phyloP scores from a whole-genome alignment of 2,329 filamentous ascomycete species.

The Penicillium sp. region DNA sequence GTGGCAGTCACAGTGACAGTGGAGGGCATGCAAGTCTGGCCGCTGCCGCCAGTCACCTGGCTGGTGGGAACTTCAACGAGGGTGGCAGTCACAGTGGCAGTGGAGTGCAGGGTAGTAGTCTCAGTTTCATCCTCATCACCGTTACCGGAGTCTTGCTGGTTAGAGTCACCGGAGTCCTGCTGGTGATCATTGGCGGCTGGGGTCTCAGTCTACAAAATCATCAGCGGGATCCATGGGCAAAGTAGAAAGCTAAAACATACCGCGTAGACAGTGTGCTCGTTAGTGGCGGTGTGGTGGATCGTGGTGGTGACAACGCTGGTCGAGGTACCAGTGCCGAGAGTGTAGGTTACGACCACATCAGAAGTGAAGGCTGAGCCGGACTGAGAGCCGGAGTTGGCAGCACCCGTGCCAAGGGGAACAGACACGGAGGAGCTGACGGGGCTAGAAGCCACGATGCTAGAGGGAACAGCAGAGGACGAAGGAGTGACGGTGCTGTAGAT shows the following conservation, averaged over 20 bases:
- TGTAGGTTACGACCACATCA: slow-evolving; percentile 38
- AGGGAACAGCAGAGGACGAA: slow-evolving; percentile 6
- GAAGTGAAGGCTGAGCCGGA: slow-evolving; percentile 14
- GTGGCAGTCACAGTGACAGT: slow-evolving; percentile 34
- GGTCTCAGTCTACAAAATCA: slow-evolving; percentile 1
- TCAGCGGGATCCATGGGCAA: not conserved
- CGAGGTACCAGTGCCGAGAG: slow-evolving; percentile 33
- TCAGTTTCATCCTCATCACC: slow-evolving; percentile 5
- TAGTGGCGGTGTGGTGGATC: slow-evolving; percentile 32
- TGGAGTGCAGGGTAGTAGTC: slow-evolving; percentile 29
- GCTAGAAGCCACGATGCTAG: slow-evolving; percentile 6
- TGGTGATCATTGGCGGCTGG: slow-evolving; percentile 9
- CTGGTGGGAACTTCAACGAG: slow-evolving; percentile 19
- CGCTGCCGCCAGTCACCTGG: slow-evolving; percentile 7
- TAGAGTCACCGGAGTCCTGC: too few relatives aligned
- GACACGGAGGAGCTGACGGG: slow-evolving; percentile 9
- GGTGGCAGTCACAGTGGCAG: slow-evolving; percentile 29
- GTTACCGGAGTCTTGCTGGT: slow-evolving; percentile 8
- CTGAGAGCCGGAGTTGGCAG: slow-evolving; percentile 9
- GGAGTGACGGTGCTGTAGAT: slow-evolving; percentile 5
- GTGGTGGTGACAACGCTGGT: slow-evolving; percentile 38
- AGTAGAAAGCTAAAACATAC: slow-evolving; percentile 16
- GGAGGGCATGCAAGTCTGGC: slow-evolving; percentile 10
- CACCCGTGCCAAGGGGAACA: slow-evolving; percentile 22
- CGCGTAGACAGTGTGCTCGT: slow-evolving; percentile 24